These are phyloP conservation scores for Boletus patriciae DNA, from an alignment of 768 basidiomycete genomes.

Conservation along the genomic window DNA sequence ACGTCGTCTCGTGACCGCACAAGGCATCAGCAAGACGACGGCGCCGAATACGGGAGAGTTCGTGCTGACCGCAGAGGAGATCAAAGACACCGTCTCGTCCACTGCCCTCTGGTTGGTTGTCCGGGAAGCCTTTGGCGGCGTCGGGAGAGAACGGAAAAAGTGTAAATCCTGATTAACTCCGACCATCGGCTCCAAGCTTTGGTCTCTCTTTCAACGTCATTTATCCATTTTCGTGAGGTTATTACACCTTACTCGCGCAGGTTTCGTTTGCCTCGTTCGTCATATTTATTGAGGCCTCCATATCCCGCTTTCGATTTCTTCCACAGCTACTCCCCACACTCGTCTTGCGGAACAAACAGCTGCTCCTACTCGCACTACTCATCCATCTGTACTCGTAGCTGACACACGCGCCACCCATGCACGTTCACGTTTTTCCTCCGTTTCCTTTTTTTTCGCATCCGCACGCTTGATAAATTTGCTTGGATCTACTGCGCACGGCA, in stretches of 20 bases:
- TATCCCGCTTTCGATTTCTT: constrained; percentile 10
- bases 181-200: not conserved
- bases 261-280: constrained; percentile 11
- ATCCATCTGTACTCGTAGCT: constrained; percentile 27
- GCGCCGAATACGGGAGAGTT: constrained; percentile 35
- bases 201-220: constrained; percentile 4
- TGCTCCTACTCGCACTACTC: constrained; percentile 10
- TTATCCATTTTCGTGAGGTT: constrained; percentile 18
- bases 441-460: not conserved
- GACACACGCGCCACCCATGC: constrained; percentile 13
- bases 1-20: constrained; percentile 43
- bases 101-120: constrained; percentile 92
- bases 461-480: constrained; percentile 15
- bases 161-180: constrained; percentile 55
- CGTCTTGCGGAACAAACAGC: constrained; percentile 1
- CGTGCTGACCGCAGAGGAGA: constrained; percentile 81
- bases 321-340: not conserved
- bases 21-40: constrained; percentile 28
- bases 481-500: constrained; percentile 23
- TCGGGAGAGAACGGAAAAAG: constrained; percentile 76
- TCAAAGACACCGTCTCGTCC: constrained; percentile 88
- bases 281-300: constrained; percentile 18
- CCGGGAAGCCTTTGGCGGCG: constrained; percentile 88
- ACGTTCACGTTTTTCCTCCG: not conserved
- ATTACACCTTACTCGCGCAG: constrained; percentile 7